Base-by-base conservation (phyloP, 208 protist species). In the Tritrichomonas musculus region DNA sequence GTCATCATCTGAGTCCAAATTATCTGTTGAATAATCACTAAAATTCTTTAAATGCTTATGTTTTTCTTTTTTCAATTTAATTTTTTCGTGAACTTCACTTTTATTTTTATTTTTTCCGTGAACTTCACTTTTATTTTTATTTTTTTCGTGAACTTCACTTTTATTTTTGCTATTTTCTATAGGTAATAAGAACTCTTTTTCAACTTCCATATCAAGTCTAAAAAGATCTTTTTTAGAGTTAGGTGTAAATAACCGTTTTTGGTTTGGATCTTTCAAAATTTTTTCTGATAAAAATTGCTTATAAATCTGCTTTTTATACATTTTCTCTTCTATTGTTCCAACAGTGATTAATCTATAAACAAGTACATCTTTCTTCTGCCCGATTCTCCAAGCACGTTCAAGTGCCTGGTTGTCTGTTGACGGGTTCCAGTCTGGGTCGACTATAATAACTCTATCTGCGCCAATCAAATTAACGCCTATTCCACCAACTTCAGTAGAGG, bases 261-360 rank as follows among this genome's bases (percentile, higher is more conserved):
- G 96, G 84, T 95, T 96, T 17, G 98, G 97, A 94, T 99, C 97
- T 49, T 97, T 97, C 30, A 99, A 95, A 39, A 99, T 97, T 92
- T 98, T 98, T 93, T 99, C 97, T 4, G 97, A 97, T 47, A 98
- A 96, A 93, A 97, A 97, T 94, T 97, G 96, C 95, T 98, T 98
- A 66, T 97, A 97, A 5, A 98, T 94, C 60, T 95, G 95, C 33
- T 98, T 95, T 41, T 98, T 97, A 94, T 99, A 98, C 47, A 99
- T 98, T 80, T 98, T 97, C 94, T 99, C 99, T 96, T 99, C 98
- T 49, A 99, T 98, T 17, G 98, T 99, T 53, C 98, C 98, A 64
- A 95, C 95, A 20, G 97, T 97, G 64, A 99, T 97, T 2, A 99
- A 96, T 75, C 98, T 96, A 94, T 98, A 99, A 4, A 99, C 96